Evolutionary conservation across 2,329 filamentous ascomycete genomes (phyloP).

Genomic region (Fusarium penzigii): DNA sequence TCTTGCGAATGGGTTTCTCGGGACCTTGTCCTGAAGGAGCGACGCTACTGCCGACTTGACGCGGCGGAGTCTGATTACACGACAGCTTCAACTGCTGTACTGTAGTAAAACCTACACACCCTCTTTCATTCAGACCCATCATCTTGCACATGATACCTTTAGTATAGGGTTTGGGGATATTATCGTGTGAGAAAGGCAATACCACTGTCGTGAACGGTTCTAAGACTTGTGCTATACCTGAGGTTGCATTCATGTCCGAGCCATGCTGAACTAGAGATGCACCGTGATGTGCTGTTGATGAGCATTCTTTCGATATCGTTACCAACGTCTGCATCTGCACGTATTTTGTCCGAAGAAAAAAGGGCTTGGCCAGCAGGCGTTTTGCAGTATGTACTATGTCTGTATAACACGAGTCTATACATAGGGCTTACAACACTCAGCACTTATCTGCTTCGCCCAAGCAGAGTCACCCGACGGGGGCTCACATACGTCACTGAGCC

Average conservation of each 20-base stretch:
- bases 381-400: neutral
- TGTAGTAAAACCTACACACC: no score
- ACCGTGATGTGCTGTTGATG: neutral
- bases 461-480: slow-evolving; percentile 15
- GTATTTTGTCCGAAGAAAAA: neutral
- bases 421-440: slow-evolving; percentile 3
- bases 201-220: slow-evolving; percentile 12
- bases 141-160: no score
- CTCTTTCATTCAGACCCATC: no score
- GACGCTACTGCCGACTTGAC: neutral
- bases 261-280: neutral
- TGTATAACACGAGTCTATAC: neutral
- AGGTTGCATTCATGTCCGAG: slow-evolving; percentile 20
- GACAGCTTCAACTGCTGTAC: neutral
- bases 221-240: slow-evolving; percentile 13
- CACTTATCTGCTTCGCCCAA: neutral
- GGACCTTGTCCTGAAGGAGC: slow-evolving; percentile 6
- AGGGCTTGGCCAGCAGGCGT: neutral
- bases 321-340: slow-evolving; percentile 5
- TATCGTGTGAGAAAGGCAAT: slow-evolving; percentile 27
- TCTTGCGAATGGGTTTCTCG: slow-evolving; percentile 8
- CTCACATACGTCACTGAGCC: slow-evolving; percentile 28
- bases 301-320: neutral
- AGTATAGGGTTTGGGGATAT: no score
- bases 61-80: neutral